A percentile compares a stretch with the other conserved stretches of the same genome.
Conservation (phyloP, 192 early-diverging fungal species). For the Coemansia biformis region DNA sequence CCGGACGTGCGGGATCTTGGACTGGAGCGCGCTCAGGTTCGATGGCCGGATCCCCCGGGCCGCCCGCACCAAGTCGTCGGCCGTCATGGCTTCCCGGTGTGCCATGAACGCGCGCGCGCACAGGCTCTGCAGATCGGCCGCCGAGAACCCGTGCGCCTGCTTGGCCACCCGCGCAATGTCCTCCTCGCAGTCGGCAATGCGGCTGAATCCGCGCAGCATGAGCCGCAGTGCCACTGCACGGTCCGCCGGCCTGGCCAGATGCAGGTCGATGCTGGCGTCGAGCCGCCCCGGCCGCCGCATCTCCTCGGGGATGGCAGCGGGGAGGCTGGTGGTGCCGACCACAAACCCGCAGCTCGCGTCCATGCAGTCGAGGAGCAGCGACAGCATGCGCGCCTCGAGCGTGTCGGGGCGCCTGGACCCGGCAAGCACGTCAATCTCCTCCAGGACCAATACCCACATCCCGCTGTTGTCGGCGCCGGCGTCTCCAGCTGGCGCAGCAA, state of each 20-base stretch:
- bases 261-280: constrained; percentile 21
- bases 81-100: constrained; percentile 13
- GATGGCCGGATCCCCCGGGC: constrained; percentile 15
- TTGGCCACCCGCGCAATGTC: constrained; percentile 18
- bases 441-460: constrained; percentile 27
- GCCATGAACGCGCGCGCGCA: constrained; percentile 54
- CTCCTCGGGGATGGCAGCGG: constrained; percentile 23
- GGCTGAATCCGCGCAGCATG: constrained; percentile 34
- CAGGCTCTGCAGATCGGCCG: constrained; percentile 70
- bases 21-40: constrained; percentile 25
- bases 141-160: constrained; percentile 62
- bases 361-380: constrained; percentile 36
- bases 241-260: constrained; percentile 20
- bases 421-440: constrained; percentile 42
- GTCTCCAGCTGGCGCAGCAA: constrained; percentile 7
- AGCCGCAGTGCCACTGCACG: constrained; percentile 30
- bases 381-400: constrained; percentile 41
- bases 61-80: constrained; percentile 20
- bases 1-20: constrained; percentile 55
- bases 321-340: constrained; percentile 30
- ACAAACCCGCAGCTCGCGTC: constrained; percentile 30
- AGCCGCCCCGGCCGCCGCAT: constrained; percentile 33
- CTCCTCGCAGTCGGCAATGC: constrained; percentile 8
- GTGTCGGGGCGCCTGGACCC: constrained; percentile 25
- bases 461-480: neutral